phyloP scores from a whole-genome alignment of 306 rosid species.

The Delonix regia region DNA sequence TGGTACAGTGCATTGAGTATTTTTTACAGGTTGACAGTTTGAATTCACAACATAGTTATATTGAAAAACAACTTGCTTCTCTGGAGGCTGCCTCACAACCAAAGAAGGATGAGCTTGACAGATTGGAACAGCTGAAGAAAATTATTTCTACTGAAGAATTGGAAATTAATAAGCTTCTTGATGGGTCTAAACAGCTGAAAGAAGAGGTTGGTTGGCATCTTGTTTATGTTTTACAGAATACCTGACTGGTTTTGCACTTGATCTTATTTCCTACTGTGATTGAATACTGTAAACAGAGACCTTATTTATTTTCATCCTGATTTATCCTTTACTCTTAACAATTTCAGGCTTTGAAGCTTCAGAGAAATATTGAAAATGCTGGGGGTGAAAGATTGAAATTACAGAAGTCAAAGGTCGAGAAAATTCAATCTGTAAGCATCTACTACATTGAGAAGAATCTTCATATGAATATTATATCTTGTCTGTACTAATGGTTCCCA shows the following conservation, averaged over 20 bases:
- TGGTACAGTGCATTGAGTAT: conserved; percentile 4
- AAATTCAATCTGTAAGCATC: conserved; percentile 85
- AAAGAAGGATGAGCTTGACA: conserved; percentile 67
- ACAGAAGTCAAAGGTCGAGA: conserved; percentile 80
- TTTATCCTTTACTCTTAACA: conserved; percentile 20
- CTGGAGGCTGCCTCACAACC: conserved; percentile 84
- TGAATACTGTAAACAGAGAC: conserved; percentile 10
- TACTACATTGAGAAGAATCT: conserved; percentile 25
- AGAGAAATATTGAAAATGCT: conserved; percentile 82
- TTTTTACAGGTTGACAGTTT: conserved; percentile 77
- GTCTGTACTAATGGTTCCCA: conserved; percentile 42
- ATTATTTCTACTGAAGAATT: conserved; percentile 69
- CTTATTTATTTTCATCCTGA: conserved; percentile 24
- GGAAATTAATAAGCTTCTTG: conserved; percentile 61
- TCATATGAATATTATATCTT: conserved; percentile 14
- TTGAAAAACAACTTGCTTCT: conserved; percentile 80
- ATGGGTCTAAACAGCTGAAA: conserved; percentile 83
- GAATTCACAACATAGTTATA: conserved; percentile 70
- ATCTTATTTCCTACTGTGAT: conserved; percentile 13
- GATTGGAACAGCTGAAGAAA: conserved; percentile 67
- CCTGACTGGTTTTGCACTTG: conserved; percentile 32
- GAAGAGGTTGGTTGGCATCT: conserved; percentile 64
- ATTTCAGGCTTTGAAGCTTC: conserved; percentile 76
- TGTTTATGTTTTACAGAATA: conserved; percentile 4
- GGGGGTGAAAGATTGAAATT: conserved; percentile 85